These are phyloP conservation scores for Cladosporium oxysporum DNA, from an alignment of 2,329 filamentous ascomycete genomes.

Conservation along the genomic window DNA sequence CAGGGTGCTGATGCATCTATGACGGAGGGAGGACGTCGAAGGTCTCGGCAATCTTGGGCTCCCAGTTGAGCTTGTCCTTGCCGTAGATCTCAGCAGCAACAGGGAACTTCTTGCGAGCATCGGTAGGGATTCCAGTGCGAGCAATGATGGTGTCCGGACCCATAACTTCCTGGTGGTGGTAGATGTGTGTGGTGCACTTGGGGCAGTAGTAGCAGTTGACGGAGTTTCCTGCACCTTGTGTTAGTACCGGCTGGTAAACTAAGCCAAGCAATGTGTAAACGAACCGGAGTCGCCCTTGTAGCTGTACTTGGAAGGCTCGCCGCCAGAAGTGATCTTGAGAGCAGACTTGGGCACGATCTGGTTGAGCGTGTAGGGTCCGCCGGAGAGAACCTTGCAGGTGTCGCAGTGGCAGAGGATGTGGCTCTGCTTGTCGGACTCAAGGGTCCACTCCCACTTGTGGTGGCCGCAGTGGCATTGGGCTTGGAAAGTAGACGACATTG, in stretches of 20 bases:
- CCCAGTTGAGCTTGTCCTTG: conserved; percentile 54
- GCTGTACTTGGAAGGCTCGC: conserved; percentile 52
- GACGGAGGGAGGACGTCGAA: conserved; percentile 48
- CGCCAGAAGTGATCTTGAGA: conserved; percentile 56
- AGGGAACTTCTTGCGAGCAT: conserved; percentile 50
- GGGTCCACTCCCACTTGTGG: conserved; percentile 53
- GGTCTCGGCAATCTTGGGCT: conserved; percentile 53
- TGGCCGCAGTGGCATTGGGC: conserved; percentile 60
- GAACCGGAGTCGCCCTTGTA: conserved; percentile 56
- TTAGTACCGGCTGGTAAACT: background rate
- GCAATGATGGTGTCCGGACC: conserved; percentile 55
- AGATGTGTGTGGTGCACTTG: conserved; percentile 57
- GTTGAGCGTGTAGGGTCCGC: conserved; percentile 56
- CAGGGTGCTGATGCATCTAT: conserved; percentile 26
- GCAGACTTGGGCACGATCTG: conserved; percentile 53
- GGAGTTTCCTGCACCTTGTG: conserved; percentile 44
- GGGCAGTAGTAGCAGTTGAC: conserved; percentile 61
- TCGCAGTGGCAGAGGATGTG: conserved; percentile 58
- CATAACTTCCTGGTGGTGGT: conserved; percentile 57
- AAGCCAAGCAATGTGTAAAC: background rate
- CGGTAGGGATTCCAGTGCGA: conserved; percentile 51
- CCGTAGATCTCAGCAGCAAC: conserved; percentile 57
- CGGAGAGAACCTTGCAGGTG: conserved; percentile 57
- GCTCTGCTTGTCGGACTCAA: conserved; percentile 48
- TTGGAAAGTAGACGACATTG: conserved; percentile 35